A percentile compares a stretch with the other conserved stretches of the same genome.
phyloP scores from a whole-genome alignment of 1,139 yeast genomes.

The Yamadazyma atlantica region DNA sequence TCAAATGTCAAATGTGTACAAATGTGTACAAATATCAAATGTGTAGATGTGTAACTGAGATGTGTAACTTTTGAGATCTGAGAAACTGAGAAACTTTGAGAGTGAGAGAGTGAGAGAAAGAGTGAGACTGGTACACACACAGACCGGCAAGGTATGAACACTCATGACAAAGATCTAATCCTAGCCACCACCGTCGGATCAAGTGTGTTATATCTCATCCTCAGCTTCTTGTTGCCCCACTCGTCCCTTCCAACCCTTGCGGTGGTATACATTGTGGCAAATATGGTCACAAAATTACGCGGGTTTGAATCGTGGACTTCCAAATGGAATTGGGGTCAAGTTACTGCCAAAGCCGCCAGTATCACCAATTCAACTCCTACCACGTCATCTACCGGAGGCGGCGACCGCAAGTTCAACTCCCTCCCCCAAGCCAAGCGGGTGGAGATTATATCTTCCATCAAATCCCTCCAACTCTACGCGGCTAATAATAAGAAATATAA shows the following conservation, averaged over 20 bases:
- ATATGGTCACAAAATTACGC: conserved; percentile 32
- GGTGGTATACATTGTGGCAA: conserved; percentile 29
- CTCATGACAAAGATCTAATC: conserved; percentile 11
- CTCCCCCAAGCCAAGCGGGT: conserved; percentile 9
- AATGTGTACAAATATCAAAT: no score
- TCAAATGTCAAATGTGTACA: no score
- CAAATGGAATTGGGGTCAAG: conserved; percentile 12
- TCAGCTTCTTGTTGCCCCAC: conserved; percentile 9
- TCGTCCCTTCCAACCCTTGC: conserved; percentile 31
- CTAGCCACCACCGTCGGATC: conserved; percentile 10
- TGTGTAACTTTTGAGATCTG: no score
- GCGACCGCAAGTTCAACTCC: conserved; percentile 3
- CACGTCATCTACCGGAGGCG: no score
- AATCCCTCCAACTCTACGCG: conserved; percentile 49
- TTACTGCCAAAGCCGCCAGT: not conserved
- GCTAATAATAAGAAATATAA: conserved; percentile 40
- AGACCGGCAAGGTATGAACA: no score
- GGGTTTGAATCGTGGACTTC: conserved; percentile 9
- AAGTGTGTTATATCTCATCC: conserved; percentile 11
- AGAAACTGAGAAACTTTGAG: no score
- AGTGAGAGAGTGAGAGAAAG: no score
- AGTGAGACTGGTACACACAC: no score
- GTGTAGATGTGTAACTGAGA: not conserved
- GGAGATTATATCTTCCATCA: conserved; percentile 51
- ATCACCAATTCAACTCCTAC: no score